Evolutionary conservation across 192 early-diverging fungal species (phyloP).

Genomic region (Kickxella alabastrina): DNA sequence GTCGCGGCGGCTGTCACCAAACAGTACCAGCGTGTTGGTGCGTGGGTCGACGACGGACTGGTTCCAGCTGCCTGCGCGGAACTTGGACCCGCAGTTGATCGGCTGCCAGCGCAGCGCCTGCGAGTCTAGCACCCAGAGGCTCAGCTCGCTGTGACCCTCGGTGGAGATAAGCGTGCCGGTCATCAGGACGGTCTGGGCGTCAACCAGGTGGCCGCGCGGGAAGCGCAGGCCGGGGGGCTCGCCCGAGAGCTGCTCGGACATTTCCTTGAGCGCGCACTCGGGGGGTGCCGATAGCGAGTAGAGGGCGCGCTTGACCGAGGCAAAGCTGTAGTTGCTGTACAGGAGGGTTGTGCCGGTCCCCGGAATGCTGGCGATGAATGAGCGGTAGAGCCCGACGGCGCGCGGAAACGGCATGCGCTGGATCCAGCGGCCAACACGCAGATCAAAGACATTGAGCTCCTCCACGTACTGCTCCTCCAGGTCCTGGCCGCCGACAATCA

Average conservation of each 20-base stretch:
- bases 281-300: conserved; percentile 65
- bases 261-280: conserved; percentile 59
- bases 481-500: conserved; percentile 76
- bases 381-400: conserved; percentile 75
- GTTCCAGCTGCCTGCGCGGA: conserved; percentile 75
- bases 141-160: conserved; percentile 62
- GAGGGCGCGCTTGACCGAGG: conserved; percentile 67
- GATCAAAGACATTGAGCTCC: conserved; percentile 74
- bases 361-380: conserved; percentile 62
- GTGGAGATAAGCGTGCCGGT: conserved; percentile 69
- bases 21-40: conserved; percentile 64
- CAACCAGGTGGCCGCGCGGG: conserved; percentile 67
- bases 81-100: conserved; percentile 64
- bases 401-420: conserved; percentile 63
- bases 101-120: conserved; percentile 60
- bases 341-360: conserved; percentile 60
- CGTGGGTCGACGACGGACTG: conserved; percentile 61
- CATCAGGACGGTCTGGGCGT: conserved; percentile 63
- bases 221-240: conserved; percentile 74
- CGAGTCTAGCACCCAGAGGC: conserved; percentile 69
- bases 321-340: conserved; percentile 77
- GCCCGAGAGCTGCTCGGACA: conserved; percentile 66
- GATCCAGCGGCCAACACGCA: conserved; percentile 66
- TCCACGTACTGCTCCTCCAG: conserved; percentile 71
- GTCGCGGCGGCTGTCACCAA: conserved; percentile 65